Percentiles rank a stretch among this genome's conserved stretches.
phyloP scores from a whole-genome alignment of 495 filamentous ascomycete species.

The Friedmanniomyces endolithicus region DNA sequence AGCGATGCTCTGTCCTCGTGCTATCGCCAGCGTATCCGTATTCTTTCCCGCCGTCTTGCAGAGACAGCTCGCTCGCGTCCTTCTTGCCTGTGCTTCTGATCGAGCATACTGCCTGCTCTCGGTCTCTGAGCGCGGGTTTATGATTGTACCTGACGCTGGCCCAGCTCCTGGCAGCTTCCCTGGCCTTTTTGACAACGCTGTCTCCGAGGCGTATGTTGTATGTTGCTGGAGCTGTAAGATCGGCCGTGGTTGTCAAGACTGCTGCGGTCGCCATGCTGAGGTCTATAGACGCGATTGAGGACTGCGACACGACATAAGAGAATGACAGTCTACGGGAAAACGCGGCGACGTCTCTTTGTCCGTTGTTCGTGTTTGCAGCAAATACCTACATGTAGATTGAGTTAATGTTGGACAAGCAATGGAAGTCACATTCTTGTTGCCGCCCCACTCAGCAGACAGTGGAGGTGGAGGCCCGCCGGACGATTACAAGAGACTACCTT shows the following conservation, averaged over 20 bases:
- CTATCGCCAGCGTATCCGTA: constrained; percentile 4
- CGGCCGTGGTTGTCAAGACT: not conserved
- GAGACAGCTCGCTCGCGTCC: not conserved
- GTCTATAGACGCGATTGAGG: not conserved
- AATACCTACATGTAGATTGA: too few species aligned
- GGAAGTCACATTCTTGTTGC: not conserved
- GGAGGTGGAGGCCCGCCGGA: not conserved
- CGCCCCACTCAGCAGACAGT: not conserved
- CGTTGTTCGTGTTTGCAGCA: too few species aligned
- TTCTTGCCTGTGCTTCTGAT: not conserved
- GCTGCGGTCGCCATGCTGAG: constrained; percentile 3
- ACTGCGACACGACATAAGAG: not conserved
- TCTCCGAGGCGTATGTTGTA: constrained; percentile 6
- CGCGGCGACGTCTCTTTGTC: not conserved
- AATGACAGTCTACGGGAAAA: not conserved
- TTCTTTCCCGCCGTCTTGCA: constrained; percentile 1
- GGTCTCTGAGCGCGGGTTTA: not conserved
- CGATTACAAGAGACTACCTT: too few species aligned
- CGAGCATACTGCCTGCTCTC: not conserved
- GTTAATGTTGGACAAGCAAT: not conserved
- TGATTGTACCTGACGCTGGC: constrained; percentile 12
- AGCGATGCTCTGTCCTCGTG: not conserved
- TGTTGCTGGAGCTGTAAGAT: not conserved
- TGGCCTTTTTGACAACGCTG: constrained; percentile 3
- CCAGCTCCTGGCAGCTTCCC: not conserved